Evolutionary conservation across 169 alveolate genomes (phyloP).

Genomic region (Eimeria brunetti): DNA sequence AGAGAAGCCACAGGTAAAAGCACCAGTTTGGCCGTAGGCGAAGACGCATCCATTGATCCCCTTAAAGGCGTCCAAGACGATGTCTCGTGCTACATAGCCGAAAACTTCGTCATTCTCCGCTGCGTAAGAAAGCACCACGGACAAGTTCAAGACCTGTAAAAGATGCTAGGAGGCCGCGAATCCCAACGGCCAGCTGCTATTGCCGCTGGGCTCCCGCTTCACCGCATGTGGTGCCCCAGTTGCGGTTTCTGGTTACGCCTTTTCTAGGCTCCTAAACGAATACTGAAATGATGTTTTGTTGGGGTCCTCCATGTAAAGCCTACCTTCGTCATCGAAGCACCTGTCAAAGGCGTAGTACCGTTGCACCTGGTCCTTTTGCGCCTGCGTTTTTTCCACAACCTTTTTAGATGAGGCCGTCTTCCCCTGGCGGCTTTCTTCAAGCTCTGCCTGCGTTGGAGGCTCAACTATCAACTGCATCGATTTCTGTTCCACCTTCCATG

Average conservation of each 20-base stretch:
- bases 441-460: constrained; percentile 86
- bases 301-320: not conserved
- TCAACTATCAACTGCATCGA: constrained; percentile 86
- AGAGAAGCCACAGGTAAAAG: not conserved
- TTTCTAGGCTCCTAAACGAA: not conserved
- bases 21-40: constrained; percentile 89
- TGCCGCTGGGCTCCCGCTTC: not conserved
- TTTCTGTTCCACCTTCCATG: constrained; percentile 86
- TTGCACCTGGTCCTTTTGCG: constrained; percentile 86
- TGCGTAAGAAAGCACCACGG: constrained; percentile 12
- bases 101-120: constrained; percentile 88
- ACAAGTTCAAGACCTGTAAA: not conserved
- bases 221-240: not conserved
- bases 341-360: constrained; percentile 86
- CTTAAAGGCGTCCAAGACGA: constrained; percentile 86
- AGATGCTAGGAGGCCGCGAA: not conserved
- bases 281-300: not conserved
- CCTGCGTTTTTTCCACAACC: constrained; percentile 86
- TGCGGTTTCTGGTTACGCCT: not conserved
- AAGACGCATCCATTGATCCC: constrained; percentile 89
- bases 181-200: not conserved
- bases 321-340: constrained; percentile 87
- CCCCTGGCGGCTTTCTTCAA: constrained; percentile 84
- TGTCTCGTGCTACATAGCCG: constrained; percentile 86
- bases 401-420: constrained; percentile 79